Evolutionary conservation across 305 asterid genomes (phyloP).

Genomic region (Solanum aculeatissimum): DNA sequence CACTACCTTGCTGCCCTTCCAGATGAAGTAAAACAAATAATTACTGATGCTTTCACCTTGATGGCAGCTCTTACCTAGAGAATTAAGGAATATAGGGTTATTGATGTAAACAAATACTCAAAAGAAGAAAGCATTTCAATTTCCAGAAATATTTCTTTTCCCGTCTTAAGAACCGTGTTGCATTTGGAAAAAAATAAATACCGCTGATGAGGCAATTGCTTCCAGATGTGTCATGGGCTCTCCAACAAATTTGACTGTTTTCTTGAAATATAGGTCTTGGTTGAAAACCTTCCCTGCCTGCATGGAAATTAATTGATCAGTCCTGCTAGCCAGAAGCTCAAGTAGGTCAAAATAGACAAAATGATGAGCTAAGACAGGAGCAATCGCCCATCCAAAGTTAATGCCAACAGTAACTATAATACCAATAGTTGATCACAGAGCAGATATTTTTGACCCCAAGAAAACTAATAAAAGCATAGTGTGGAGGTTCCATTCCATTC

Average conservation of each 20-base stretch:
- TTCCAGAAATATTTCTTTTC: background rate
- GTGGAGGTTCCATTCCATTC: too few relatives aligned
- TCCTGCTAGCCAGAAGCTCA: background rate
- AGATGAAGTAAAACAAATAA: constrained; percentile 89
- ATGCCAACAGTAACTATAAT: constrained; percentile 28
- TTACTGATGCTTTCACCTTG: constrained; percentile 94
- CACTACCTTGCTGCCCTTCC: constrained; percentile 95
- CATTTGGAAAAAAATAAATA: constrained; percentile 10
- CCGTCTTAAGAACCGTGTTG: background rate
- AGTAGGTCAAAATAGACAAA: background rate
- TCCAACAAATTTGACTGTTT: constrained; percentile 83
- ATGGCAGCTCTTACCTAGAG: constrained; percentile 88
- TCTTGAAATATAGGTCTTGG: constrained; percentile 88
- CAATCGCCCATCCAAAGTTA: background rate
- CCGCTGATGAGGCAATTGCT: constrained; percentile 96
- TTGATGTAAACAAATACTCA: background rate
- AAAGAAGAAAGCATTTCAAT: background rate
- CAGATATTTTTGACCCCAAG: background rate
- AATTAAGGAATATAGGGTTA: background rate
- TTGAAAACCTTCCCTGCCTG: constrained; percentile 95
- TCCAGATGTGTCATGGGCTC: constrained; percentile 96
- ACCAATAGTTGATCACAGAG: background rate
- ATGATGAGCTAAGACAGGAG: background rate
- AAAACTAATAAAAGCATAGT: background rate
- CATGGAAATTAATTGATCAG: background rate